A percentile compares a stretch with the other conserved stretches of the same genome.
phyloP scores from a whole-genome alignment of 2,329 filamentous ascomycete species.

The Xylariaceae sp. region DNA sequence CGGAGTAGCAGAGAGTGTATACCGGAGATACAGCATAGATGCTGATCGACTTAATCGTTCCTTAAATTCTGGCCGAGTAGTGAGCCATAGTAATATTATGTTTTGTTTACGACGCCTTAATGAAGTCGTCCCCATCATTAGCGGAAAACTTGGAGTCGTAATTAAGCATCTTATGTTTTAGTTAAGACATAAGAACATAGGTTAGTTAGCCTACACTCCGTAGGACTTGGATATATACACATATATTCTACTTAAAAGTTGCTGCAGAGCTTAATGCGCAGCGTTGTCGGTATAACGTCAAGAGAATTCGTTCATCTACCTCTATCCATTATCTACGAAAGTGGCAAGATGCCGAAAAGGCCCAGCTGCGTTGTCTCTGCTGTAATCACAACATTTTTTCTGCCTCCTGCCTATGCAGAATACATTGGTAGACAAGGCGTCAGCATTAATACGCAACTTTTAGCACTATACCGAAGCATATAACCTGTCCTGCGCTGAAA shows the following conservation, averaged over 20 bases:
- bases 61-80: too few relatives aligned
- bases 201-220: constrained; percentile 48
- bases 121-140: too few relatives aligned
- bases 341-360: constrained; percentile 58
- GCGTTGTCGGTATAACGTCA: constrained; percentile 47
- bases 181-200: constrained; percentile 43
- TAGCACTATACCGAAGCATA: constrained; percentile 44
- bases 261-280: constrained; percentile 45
- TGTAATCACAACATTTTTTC: constrained; percentile 55
- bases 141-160: constrained; percentile 53
- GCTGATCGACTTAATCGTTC: too few relatives aligned
- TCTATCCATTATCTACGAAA: constrained; percentile 48
- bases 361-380: constrained; percentile 53
- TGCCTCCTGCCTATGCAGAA: constrained; percentile 21
- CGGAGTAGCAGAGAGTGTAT: too few relatives aligned
- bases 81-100: too few relatives aligned
- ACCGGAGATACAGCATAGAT: too few relatives aligned
- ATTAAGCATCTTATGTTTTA: constrained; percentile 64
- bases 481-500: constrained; percentile 46
- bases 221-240: constrained; percentile 57
- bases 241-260: constrained; percentile 64
- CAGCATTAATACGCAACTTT: constrained; percentile 47
- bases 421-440: constrained; percentile 18
- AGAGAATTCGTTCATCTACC: constrained; percentile 43
- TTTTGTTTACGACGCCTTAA: too few relatives aligned